phyloP scores from a whole-genome alignment of 805 yeast species.

The Kodamaea nitidulidarum region DNA sequence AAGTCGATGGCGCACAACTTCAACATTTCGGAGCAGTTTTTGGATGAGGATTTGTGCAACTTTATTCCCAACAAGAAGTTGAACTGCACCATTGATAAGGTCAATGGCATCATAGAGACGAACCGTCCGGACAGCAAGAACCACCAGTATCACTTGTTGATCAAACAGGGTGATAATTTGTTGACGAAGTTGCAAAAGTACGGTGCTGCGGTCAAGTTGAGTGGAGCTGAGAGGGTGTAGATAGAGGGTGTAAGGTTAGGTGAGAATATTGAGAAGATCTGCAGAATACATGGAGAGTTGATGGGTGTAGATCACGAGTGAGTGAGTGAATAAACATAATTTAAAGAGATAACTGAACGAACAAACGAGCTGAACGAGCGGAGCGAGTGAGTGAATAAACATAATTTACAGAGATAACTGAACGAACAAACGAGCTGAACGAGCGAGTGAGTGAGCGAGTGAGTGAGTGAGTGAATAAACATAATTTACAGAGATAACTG shows the following conservation, averaged over 20 bases:
- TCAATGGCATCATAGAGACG: slow-evolving; percentile 91
- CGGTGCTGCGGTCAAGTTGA: slow-evolving; percentile 93
- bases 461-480: too few species aligned
- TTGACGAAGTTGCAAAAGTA: slow-evolving; percentile 94
- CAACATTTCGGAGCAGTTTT: slow-evolving; percentile 81
- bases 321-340: too few species aligned
- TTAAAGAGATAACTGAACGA: background rate
- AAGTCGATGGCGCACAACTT: slow-evolving; percentile 93
- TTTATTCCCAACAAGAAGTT: slow-evolving; percentile 91
- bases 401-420: too few species aligned
- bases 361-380: too few species aligned
- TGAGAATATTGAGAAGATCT: background rate
- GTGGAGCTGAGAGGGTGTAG: slow-evolving; percentile 76
- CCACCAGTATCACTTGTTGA: slow-evolving; percentile 81
- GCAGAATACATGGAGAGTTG: too few species aligned
- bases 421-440: too few species aligned
- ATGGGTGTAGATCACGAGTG: too few species aligned
- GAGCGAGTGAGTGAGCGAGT: too few species aligned
- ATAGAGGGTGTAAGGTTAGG: background rate
- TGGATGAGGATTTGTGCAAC: slow-evolving; percentile 82
- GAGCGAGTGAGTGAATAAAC: too few species aligned
- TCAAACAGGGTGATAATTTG: slow-evolving; percentile 88
- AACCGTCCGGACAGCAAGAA: slow-evolving; percentile 96
- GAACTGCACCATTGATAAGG: slow-evolving; percentile 93
- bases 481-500: too few species aligned